Base-by-base conservation (phyloP, 306 rosid genomes). In the Begonia masoniana region DNA sequence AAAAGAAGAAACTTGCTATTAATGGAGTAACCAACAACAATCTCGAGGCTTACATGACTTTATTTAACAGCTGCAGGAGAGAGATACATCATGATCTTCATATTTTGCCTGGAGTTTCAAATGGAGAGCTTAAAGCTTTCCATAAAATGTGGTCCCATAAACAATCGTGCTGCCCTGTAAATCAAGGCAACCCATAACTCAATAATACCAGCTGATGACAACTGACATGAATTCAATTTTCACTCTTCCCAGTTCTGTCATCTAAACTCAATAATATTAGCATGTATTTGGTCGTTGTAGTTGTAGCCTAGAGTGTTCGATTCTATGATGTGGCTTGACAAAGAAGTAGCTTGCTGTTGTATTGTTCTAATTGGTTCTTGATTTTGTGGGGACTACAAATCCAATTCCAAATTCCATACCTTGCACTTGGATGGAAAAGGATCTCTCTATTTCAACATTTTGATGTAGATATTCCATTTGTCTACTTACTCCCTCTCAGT, bases 351-450 rank as follows among this genome's bases (percentile, higher is more conserved):
- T 26, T 3, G 35, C 35, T 1, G 35, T 3, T 26, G 35, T 26
- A 26, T 26, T 26, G 4, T 26, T 26, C 35, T 26, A 26, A 3
- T 26, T 62, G 52, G 63, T 13, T 52, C 26, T 36, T 55, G 48
- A 14, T 35, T 43, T 57, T 43, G 35, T 56, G 68, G 59, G 46
- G 64, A 12, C 50, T 15, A 41, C 17, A 13, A 35, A 52, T 42
- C 59, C 60, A 23, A 48, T 16, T 14, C 39, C 62, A 10, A 57
- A 59, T 50, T 47, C 54, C 52, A 7, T 56, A 50, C 64, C 48
- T 23, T 57, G 68, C 39, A 69, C 36, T 66, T 62, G 64, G 68
- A 68, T 57, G 21, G 43, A 10, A 14, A n/a, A 46, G 7, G 62
- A n/a, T 43, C 35, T 43, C 35, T 45, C 62, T 13, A 21, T 51